Base-by-base conservation (phyloP, 1,284 basidiomycete species). In the Apiotrichum gamsii region DNA sequence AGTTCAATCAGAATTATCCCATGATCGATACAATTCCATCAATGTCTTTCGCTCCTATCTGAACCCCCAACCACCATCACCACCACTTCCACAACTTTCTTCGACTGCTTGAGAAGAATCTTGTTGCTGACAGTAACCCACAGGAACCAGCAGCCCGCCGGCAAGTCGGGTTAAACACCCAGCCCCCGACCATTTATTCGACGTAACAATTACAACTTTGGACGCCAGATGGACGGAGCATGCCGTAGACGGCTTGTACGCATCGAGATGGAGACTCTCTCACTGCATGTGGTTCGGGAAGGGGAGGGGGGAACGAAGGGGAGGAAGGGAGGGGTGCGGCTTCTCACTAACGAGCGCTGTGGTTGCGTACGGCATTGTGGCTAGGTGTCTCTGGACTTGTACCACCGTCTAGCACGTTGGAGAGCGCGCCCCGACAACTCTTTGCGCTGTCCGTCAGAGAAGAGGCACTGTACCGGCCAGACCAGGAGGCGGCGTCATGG, bases 21-120 rank as follows among this genome's bases (percentile, higher is more conserved):
- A 67, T 73, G 73, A 73, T 87, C 85, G 84, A 82, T 81, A 78
- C 76, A 39, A 29, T 36, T 34, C 23, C 82, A 87, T 85, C 84
- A 62, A 58, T 80, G 86, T 90, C 85, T 88, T 87, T 87, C 85
- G 85, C 85, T 86, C 84, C 84, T 85, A 85, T 87, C 86, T 90
- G 84, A 90, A 72, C 59, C 62, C 49, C 53, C 14, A 34, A n/a
- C n/a, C 14, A 30, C 54, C 58, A 49, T 30, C 28, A 37, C 45
- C 47, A 19, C 34, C 29, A 23, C 28, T 36, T 42, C 21, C 24
- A 34, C 41, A 35, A 34, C 37, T 36, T 21, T 39, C 35, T 54
- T 45, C 43, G 41, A n/a, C n/a, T 33, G 47, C 23, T 39, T 24
- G 34, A 6, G 29, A n/a, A 15, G 29, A 20, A 20, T 20, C 46